These are phyloP conservation scores for Plasmodium malariae DNA, from an alignment of 169 alveolate species.

Conservation along the genomic window DNA sequence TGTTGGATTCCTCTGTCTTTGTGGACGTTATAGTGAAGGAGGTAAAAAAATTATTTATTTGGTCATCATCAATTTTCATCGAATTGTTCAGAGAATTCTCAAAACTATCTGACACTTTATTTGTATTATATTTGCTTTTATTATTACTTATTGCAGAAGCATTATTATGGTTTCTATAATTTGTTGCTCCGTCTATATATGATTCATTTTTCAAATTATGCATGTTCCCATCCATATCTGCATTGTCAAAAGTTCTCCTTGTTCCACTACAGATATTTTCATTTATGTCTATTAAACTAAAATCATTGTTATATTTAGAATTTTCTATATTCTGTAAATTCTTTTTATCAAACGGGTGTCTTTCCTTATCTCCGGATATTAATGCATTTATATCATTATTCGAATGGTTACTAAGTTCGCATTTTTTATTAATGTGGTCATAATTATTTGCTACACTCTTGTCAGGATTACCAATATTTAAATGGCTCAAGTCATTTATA, in stretches of 20 bases:
- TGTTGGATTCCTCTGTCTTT: conserved; percentile 32
- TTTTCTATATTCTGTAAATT: background rate
- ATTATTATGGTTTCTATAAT: background rate
- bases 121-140: background rate
- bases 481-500: background rate
- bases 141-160: background rate
- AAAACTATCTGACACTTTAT: background rate
- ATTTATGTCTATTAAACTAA: conserved; percentile 13
- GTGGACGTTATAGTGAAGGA: conserved; percentile 40
- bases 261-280: background rate
- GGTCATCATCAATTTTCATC: conserved; percentile 15
- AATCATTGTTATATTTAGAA: background rate
- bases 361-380: background rate
- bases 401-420: too few species aligned
- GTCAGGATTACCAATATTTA: background rate
- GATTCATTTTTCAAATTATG: background rate
- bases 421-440: background rate
- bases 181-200: background rate
- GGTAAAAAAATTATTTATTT: conserved; percentile 40
- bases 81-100: conserved; percentile 1
- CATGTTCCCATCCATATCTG: background rate
- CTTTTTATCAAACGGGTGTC: background rate
- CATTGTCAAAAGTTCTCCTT: background rate
- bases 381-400: background rate
- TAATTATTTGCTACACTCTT: background rate